A percentile compares a stretch with the other conserved stretches of the same genome.
Evolutionary conservation across 768 basidiomycete species (phyloP).

Genomic region (Boletus eberwhitei): DNA sequence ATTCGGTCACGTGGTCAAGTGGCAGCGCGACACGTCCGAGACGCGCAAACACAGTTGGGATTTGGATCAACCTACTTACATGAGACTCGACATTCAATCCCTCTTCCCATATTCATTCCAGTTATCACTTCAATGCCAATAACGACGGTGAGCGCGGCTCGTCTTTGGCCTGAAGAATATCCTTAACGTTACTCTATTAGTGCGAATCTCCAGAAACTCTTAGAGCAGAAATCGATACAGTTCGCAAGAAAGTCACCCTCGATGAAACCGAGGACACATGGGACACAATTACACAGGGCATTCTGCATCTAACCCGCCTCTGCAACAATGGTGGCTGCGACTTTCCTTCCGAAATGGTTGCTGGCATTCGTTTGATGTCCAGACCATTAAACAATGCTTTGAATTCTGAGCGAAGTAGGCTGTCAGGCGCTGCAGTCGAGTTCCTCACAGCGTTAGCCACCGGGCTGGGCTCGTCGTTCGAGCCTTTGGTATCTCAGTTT

Average conservation of each 20-base stretch:
- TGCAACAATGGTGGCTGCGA: conserved; percentile 53
- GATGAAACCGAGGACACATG: conserved; percentile 78
- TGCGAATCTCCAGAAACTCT: conserved; percentile 30
- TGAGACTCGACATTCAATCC: conserved; percentile 9
- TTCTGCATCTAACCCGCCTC: conserved; percentile 45
- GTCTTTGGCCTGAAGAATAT: neutral
- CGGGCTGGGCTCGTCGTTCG: conserved; percentile 60
- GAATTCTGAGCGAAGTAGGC: conserved; percentile 69
- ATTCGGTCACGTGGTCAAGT: conserved; percentile 24
- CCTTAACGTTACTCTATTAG: conserved; percentile 23
- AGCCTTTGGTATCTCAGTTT: conserved; percentile 62
- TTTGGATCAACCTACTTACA: conserved; percentile 7
- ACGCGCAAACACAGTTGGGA: conserved; percentile 18
- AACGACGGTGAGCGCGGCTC: conserved; percentile 19
- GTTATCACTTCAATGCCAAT: conserved; percentile 25
- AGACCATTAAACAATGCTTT: conserved; percentile 56
- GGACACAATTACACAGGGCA: conserved; percentile 58
- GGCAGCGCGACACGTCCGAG: conserved; percentile 17
- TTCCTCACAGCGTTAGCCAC: conserved; percentile 52
- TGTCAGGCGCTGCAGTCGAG: conserved; percentile 66
- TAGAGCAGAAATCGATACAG: conserved; percentile 39
- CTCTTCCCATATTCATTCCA: neutral
- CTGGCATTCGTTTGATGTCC: conserved; percentile 48
- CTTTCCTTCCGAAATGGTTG: conserved; percentile 48
- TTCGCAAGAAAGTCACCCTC: conserved; percentile 41